Evolutionary conservation across 768 basidiomycete genomes (phyloP).

Genomic region (Wakefieldia striispora): DNA sequence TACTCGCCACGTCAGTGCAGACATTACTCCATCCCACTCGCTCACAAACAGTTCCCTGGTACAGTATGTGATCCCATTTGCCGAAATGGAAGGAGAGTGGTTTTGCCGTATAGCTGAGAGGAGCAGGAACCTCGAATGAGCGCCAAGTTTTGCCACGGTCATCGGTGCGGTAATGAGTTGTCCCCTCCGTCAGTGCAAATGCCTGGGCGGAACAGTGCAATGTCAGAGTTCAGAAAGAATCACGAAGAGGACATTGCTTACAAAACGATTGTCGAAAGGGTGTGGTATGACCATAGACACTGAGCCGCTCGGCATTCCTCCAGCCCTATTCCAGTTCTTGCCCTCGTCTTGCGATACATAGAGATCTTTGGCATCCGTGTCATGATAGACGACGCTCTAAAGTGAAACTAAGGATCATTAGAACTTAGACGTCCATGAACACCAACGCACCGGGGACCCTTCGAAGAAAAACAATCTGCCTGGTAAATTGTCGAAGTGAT

Average conservation of each 20-base stretch:
- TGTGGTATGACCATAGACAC: slow-evolving; percentile 80
- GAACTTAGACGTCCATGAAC: neutral
- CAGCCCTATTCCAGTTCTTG: slow-evolving; percentile 54
- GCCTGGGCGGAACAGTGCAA: slow-evolving; percentile 50
- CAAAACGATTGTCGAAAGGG: slow-evolving; percentile 78
- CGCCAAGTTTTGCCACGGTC: slow-evolving; percentile 90
- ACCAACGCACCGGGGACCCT: slow-evolving; percentile 72
- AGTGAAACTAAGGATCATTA: neutral
- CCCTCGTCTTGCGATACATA: slow-evolving; percentile 88
- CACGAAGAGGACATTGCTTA: slow-evolving; percentile 32
- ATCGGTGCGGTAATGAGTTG: slow-evolving; percentile 81
- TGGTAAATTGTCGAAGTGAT: slow-evolving; percentile 69
- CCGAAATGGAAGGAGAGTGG: slow-evolving; percentile 90
- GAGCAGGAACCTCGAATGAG: slow-evolving; percentile 68
- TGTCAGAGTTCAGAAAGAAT: slow-evolving; percentile 1
- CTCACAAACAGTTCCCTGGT: slow-evolving; percentile 71
- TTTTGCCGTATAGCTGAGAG: slow-evolving; percentile 39
- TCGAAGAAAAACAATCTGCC: slow-evolving; percentile 87
- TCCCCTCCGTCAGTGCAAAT: slow-evolving; percentile 77
- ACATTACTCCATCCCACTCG: slow-evolving; percentile 47
- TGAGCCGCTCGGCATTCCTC: slow-evolving; percentile 52
- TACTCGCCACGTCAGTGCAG: slow-evolving; percentile 71
- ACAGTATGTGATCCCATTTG: slow-evolving; percentile 74
- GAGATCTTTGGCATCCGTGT: slow-evolving; percentile 63
- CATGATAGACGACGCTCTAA: slow-evolving; percentile 79